Conservation (phyloP, 257 asterid species). For the Solanum chmielewskii region DNA sequence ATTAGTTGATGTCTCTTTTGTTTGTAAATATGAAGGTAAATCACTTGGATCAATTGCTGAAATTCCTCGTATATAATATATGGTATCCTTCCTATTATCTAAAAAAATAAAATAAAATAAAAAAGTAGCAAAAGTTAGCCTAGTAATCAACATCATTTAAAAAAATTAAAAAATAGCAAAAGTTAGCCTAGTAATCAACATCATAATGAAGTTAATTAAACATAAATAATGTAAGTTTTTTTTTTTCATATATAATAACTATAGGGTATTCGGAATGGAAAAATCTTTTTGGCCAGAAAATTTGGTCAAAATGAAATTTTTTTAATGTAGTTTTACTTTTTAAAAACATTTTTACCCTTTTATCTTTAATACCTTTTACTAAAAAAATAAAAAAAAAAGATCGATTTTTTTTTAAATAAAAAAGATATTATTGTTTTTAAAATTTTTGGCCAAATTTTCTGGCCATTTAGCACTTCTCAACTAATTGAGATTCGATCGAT, state of each 20-base stretch:
- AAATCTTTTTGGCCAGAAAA: too few relatives aligned
- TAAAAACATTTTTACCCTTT: too few relatives aligned
- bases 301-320: too few relatives aligned
- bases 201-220: background rate
- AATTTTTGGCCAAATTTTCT: too few relatives aligned
- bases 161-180: too few relatives aligned
- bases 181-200: background rate
- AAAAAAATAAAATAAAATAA: too few relatives aligned
- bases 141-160: background rate
- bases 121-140: background rate
- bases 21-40: constrained; percentile 40
- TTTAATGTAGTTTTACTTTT: too few relatives aligned
- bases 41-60: constrained; percentile 31
- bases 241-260: background rate
- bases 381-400: too few relatives aligned
- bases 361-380: too few relatives aligned
- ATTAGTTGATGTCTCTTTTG: constrained; percentile 1
- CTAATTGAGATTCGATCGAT: background rate
- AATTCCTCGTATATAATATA: constrained; percentile 45
- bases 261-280: background rate
- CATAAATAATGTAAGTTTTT: background rate
- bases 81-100: constrained; percentile 26
- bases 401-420: too few relatives aligned
- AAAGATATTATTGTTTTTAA: too few relatives aligned
- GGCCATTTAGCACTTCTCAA: too few relatives aligned